These are phyloP conservation scores for Astragalus membranaceus DNA, from an alignment of 306 rosid genomes.

Conservation along the genomic window DNA sequence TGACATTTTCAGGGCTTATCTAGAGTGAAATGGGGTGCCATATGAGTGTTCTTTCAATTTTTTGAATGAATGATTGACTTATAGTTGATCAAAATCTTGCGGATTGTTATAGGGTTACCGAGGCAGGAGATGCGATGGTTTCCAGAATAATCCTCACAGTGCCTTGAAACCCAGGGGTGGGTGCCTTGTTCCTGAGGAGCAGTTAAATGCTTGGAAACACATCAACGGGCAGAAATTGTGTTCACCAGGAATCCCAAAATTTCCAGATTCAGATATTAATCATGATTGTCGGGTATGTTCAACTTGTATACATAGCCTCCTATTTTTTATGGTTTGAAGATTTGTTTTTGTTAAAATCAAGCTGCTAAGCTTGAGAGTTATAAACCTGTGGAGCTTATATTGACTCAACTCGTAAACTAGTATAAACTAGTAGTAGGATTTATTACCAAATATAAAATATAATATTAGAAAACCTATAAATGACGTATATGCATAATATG, in stretches of 20 bases:
- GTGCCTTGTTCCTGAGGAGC: conserved; percentile 62
- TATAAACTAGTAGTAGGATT: background rate
- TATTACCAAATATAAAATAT: background rate
- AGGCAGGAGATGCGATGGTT: conserved; percentile 55
- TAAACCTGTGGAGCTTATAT: background rate
- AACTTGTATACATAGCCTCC: conserved; percentile 10
- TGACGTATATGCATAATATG: background rate
- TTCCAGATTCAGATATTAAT: conserved; percentile 38
- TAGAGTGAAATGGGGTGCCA: too few species aligned
- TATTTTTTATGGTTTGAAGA: background rate
- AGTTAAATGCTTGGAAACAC: conserved; percentile 67
- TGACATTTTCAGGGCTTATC: background rate
- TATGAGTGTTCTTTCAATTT: background rate
- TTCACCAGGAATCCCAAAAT: conserved; percentile 33
- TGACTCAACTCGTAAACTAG: background rate
- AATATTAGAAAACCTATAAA: background rate
- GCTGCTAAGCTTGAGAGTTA: background rate
- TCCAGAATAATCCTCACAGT: conserved; percentile 18
- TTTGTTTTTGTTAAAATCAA: background rate
- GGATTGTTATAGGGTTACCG: conserved; percentile 47
- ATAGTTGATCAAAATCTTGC: background rate
- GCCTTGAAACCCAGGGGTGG: conserved; percentile 31
- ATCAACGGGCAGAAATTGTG: conserved; percentile 49
- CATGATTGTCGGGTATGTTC: conserved; percentile 57
- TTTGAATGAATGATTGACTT: background rate